Percentiles rank a stretch among this genome's conserved stretches.
phyloP scores from a whole-genome alignment of 75 land plant species.

The Selaginella moellendorffii region DNA sequence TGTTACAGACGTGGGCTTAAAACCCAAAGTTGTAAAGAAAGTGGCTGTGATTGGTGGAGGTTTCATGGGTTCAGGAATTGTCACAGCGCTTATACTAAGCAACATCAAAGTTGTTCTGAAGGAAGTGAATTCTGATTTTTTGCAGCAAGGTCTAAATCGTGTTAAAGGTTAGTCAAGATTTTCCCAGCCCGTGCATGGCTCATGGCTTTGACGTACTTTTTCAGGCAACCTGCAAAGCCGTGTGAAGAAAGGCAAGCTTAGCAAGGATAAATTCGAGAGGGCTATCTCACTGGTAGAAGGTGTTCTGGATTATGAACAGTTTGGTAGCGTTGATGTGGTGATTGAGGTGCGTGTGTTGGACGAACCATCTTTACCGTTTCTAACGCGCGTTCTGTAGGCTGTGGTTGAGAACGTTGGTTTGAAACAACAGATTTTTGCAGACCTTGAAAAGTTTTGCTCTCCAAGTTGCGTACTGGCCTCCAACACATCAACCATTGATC shows the following conservation, averaged over 20 bases:
- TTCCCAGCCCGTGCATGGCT: background rate
- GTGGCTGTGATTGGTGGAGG: conserved; percentile 96
- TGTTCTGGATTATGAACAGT: conserved; percentile 49
- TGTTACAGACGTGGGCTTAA: conserved; percentile 61
- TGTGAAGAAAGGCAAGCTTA: conserved; percentile 79
- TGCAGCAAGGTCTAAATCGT: conserved; percentile 61
- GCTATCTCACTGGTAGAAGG: conserved; percentile 65
- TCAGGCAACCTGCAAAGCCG: conserved; percentile 88
- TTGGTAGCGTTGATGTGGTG: conserved; percentile 80
- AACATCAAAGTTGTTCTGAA: conserved; percentile 64
- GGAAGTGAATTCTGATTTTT: conserved; percentile 77
- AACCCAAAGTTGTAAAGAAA: conserved; percentile 49
- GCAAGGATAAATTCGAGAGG: conserved; percentile 62
- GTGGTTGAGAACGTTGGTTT: conserved; percentile 69
- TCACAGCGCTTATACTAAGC: conserved; percentile 68
- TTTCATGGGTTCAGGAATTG: conserved; percentile 96
- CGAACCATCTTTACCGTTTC: background rate
- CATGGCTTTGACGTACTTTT: background rate
- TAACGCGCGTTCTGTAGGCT: conserved; percentile 38
- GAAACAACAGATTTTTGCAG: conserved; percentile 72
- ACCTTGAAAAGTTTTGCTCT: conserved; percentile 58
- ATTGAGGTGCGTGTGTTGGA: conserved; percentile 56
- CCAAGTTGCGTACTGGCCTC: conserved; percentile 62
- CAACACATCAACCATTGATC: conserved; percentile 67
- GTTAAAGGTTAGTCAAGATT: conserved; percentile 48